These are phyloP conservation scores for Purshia tridentata DNA, from an alignment of 306 rosid genomes.

Conservation along the genomic window DNA sequence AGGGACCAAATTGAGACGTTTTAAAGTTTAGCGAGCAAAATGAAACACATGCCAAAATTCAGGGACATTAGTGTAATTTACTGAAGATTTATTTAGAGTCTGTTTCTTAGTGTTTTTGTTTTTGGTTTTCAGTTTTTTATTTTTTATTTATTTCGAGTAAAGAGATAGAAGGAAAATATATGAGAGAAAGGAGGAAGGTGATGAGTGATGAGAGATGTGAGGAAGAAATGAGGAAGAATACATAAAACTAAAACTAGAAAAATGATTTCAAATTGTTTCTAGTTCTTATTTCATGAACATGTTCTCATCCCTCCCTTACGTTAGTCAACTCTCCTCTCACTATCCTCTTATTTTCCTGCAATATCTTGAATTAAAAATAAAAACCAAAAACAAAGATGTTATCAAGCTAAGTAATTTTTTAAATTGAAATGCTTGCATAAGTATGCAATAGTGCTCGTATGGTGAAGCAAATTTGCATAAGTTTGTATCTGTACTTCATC, in stretches of 20 bases:
- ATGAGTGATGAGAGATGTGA: background rate
- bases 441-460: background rate
- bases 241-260: background rate
- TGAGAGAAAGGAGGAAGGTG: background rate
- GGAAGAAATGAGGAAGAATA: background rate
- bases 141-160: conserved; percentile 4
- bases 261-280: background rate
- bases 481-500: background rate
- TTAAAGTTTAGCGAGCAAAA: too few relatives aligned
- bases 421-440: background rate
- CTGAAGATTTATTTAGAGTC: too few relatives aligned
- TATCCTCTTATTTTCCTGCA: too few relatives aligned
- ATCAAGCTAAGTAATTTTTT: background rate
- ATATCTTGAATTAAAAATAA: too few relatives aligned
- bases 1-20: too few relatives aligned
- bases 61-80: too few relatives aligned
- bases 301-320: too few relatives aligned
- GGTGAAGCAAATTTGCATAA: background rate
- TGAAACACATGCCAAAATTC: too few relatives aligned
- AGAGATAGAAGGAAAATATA: background rate
- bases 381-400: background rate
- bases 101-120: background rate
- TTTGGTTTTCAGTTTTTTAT: background rate
- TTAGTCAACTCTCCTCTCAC: too few relatives aligned
- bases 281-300: too few relatives aligned